Evolutionary conservation across 305 asterid genomes (phyloP), one percentile per base, ranked within the genome.

Genomic region (Fraxinus xanthoxyloides): DNA sequence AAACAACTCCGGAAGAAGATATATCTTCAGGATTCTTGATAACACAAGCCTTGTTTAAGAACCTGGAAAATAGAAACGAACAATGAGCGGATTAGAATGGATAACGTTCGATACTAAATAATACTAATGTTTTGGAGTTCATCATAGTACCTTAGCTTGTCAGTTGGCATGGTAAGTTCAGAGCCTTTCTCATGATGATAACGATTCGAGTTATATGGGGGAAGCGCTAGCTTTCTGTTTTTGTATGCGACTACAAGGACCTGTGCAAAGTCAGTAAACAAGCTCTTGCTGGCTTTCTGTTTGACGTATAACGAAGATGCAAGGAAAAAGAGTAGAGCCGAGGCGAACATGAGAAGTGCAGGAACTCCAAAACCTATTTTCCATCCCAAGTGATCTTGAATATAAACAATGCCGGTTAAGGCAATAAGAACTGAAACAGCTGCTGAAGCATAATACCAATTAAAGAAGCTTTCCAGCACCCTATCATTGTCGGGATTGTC

Each of bases 391-490:
- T 88, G 90, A 24, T 88, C 95, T 85, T 91, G 97, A 72, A 92
- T 77, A 65, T 91, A 91, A 7, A 91, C 95, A 38, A 92, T 59
- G 19, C 83, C 93, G 0, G 95, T 90, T 12, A 91, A 34, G 4
- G 95, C 93, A 46, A 91, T 73, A 46, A 92, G 72, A 26, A 91
- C 90, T 0, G 94, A 87, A 4, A 88, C 72, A 2, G 88, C 56
- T 2, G 89, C 86, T 0, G 94, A 89, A 8, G 92, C 95, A 34
- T 91, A 92, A 63, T 92, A 91, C 97, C 94, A 92, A n/a, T 91
- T 85, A 28, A 92, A 92, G 83, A 46, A 91, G 69, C 94, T 90
- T 79, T 89, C 97, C 2, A 90, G 31, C 2, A 90, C 89, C 3
- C 85, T 83, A 21, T 84, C 85, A 24, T 84, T 91, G 51, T 82